phyloP scores from a whole-genome alignment of 2,329 filamentous ascomycete genomes.

The Acephala macrosclerotiorum region DNA sequence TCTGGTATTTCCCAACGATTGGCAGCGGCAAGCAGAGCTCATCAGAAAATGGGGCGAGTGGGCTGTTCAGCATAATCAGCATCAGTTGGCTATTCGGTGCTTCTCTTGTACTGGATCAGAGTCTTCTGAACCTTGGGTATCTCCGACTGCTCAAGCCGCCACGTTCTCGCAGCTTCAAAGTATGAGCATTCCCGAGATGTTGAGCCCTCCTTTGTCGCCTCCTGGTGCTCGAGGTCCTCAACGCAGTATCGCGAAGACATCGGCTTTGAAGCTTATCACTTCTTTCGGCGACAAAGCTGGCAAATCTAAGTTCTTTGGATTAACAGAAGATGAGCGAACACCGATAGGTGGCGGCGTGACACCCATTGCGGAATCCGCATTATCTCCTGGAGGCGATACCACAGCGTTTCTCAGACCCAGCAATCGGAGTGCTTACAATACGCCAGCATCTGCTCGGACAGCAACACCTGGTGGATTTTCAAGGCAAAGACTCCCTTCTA shows the following conservation, averaged over 20 bases:
- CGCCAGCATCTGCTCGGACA: constrained; percentile 71
- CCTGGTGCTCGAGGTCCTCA: constrained; percentile 68
- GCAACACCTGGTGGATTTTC: constrained; percentile 66
- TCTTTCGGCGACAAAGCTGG: constrained; percentile 73
- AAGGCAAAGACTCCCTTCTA: constrained; percentile 76
- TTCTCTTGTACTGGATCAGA: constrained; percentile 92
- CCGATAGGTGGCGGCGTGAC: constrained; percentile 84
- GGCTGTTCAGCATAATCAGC: constrained; percentile 85
- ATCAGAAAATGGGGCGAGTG: constrained; percentile 95
- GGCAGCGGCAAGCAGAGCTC: constrained; percentile 88
- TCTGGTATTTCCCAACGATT: constrained; percentile 82
- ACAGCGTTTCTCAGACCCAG: constrained; percentile 74
- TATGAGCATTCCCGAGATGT: constrained; percentile 64
- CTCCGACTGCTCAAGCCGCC: constrained; percentile 75
- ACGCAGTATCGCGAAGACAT: constrained; percentile 76
- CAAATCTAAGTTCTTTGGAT: constrained; percentile 70
- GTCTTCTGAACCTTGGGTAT: constrained; percentile 86
- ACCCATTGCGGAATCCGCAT: constrained; percentile 82
- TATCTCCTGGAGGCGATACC: constrained; percentile 73
- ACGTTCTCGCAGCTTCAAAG: constrained; percentile 64
- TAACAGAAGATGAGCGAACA: constrained; percentile 67
- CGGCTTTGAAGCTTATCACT: constrained; percentile 89
- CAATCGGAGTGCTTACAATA: constrained; percentile 73
- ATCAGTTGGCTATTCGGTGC: constrained; percentile 88
- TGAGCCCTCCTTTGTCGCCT: constrained; percentile 78